Conservation (phyloP, 2,329 filamentous ascomycete species). For the Didymella keratinophila region DNA sequence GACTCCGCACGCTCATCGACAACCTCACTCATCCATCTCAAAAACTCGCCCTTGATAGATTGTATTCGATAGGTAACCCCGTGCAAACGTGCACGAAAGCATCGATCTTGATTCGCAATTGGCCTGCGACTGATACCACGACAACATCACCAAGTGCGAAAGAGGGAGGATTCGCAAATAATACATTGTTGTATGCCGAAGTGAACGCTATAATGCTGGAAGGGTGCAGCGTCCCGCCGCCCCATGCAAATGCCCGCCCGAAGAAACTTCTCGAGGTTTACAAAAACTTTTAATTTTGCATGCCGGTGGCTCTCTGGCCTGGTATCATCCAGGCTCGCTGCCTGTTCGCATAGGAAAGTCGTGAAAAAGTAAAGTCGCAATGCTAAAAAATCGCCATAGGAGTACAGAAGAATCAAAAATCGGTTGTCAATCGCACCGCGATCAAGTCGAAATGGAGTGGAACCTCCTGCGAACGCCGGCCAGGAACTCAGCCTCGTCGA, state of each 20-base stretch:
- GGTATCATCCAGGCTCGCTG: slow-evolving; percentile 47
- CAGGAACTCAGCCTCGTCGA: slow-evolving; percentile 52
- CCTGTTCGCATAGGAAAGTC: slow-evolving; percentile 37
- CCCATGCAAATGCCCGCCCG: slow-evolving; percentile 24
- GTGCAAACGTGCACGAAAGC: background rate
- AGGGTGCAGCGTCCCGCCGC: slow-evolving; percentile 22
- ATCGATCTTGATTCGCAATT: background rate
- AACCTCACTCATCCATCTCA: background rate
- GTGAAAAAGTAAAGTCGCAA: slow-evolving; percentile 35
- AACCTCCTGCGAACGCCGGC: slow-evolving; percentile 46
- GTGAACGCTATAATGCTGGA: slow-evolving; percentile 31
- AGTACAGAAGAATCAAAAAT: slow-evolving; percentile 35
- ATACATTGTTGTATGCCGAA: slow-evolving; percentile 20
- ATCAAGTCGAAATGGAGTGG: slow-evolving; percentile 50
- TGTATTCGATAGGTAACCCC: background rate
- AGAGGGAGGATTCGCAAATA: slow-evolving; percentile 5
- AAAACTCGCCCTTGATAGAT: background rate
- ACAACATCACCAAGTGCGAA: background rate
- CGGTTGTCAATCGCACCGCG: slow-evolving; percentile 25
- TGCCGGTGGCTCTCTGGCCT: slow-evolving; percentile 40
- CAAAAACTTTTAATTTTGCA: slow-evolving; percentile 29
- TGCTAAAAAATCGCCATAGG: slow-evolving; percentile 26
- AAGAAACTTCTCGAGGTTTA: slow-evolving; percentile 23
- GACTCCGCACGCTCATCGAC: slow-evolving; percentile 2
- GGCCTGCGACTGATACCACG: background rate